Base-by-base conservation (phyloP, 768 basidiomycete genomes). In the Phylloporus rhodoxanthus region DNA sequence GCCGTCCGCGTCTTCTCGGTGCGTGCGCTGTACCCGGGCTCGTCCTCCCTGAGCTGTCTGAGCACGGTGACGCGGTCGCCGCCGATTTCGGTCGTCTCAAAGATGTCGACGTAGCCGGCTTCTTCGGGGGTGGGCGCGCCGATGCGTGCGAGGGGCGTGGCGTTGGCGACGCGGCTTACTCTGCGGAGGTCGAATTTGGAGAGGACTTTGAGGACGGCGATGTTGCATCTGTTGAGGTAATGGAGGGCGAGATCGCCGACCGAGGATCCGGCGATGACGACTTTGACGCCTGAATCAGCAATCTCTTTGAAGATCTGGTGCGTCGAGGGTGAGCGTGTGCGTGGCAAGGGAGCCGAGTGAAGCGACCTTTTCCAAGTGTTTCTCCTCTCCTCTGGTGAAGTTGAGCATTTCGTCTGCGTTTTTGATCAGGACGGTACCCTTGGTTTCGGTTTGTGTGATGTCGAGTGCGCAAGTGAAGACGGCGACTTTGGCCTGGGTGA, bases 231-330 rank as follows among this genome's bases (percentile, higher is more conserved):
- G 75, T 97, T 89, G 63, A 99, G 85, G 75, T 93, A 99, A 72
- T 99, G 96, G 51, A 96, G 75, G 2, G 94, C 92, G 49, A 99
- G 89, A 63, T 99, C 96, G 57, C 94, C 95, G 56, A 99, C 79
- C 36, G 82, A 81, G 8, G 92, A 87, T 17, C 96, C 96, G 13
- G 91, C 95, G 56, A 99, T 80, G 75, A 99, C 83, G 56, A 97
- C 79, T 65, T 87, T 90, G 60, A 99, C 85, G 37, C 95, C 96
- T 2, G 94, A 85, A 60, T 94, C 92, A 4, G 93, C 91, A 56
- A 99, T 92, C 71, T 98, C 95, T 74, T 91, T 87, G 76, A 98
- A 82, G 66, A 94, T 93, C 92, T n/a, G n/a, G n/a, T n/a, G n/a
- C n/a, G n/a, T n/a, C n/a, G n/a, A n/a, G n/a, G n/a, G n/a, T n/a